Evolutionary conservation across 257 asterid species (phyloP).

Genomic region (Paulownia fortunei): DNA sequence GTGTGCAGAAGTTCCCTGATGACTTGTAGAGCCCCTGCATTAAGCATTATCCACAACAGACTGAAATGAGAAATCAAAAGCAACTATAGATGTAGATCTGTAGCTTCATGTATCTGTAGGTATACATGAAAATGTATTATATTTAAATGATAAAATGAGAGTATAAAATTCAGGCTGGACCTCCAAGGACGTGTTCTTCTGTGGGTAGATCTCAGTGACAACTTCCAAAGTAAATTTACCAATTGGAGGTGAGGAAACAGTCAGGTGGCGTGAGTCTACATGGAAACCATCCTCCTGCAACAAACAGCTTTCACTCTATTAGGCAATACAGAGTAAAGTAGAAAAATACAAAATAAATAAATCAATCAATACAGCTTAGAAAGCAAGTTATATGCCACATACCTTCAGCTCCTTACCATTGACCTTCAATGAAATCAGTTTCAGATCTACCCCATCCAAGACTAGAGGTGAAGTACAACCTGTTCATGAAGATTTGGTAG

Average conservation of each 20-base stretch:
- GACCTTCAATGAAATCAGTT: conserved; percentile 68
- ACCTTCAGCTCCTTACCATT: conserved; percentile 79
- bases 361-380: neutral
- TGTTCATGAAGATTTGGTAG: conserved; percentile 39
- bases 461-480: conserved; percentile 74
- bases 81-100: neutral
- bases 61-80: conserved; percentile 13
- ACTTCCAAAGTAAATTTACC: conserved; percentile 77
- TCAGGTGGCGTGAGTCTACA: conserved; percentile 73
- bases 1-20: conserved; percentile 94
- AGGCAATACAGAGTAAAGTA: neutral
- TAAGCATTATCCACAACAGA: conserved; percentile 31
- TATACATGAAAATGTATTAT: neutral
- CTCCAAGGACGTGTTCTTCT: conserved; percentile 91
- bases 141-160: neutral
- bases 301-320: conserved; percentile 4
- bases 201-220: conserved; percentile 87
- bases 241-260: conserved; percentile 76
- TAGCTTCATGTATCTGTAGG: neutral
- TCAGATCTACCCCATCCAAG: conserved; percentile 87
- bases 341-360: conserved; percentile 21
- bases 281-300: conserved; percentile 73
- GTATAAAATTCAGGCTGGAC: conserved; percentile 35
- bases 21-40: conserved; percentile 93
- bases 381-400: conserved; percentile 5